Conservation (phyloP, 805 yeast species). For the Diddensiella caesifluorescens region DNA sequence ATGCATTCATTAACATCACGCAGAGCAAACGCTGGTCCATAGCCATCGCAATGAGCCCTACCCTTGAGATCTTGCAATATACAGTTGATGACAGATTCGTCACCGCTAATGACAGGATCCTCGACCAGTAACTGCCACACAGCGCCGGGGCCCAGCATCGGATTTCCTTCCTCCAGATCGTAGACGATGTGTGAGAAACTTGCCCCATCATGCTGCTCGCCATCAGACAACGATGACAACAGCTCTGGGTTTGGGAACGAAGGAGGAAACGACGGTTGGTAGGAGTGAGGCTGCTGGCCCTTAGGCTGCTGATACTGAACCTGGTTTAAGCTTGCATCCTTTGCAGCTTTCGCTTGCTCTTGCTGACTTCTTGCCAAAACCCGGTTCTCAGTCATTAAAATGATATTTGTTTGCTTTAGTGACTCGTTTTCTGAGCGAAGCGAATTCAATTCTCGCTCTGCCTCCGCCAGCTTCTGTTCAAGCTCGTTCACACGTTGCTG, state of each 20-base stretch:
- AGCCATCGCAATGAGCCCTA: constrained; percentile 70
- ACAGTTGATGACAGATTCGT: constrained; percentile 41
- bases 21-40: constrained; percentile 42
- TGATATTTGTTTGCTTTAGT: constrained; percentile 48
- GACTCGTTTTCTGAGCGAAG: constrained; percentile 46
- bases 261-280: constrained; percentile 21
- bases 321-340: constrained; percentile 3
- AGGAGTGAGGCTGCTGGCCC: constrained; percentile 3
- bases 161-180: constrained; percentile 33
- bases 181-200: constrained; percentile 18
- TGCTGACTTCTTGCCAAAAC: constrained; percentile 37
- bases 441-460: constrained; percentile 50
- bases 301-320: background rate
- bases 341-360: constrained; percentile 4
- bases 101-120: constrained; percentile 27
- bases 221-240: constrained; percentile 14
- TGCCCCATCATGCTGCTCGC: constrained; percentile 20
- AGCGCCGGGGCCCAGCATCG: constrained; percentile 65
- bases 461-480: constrained; percentile 49
- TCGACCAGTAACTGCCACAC: constrained; percentile 75
- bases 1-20: constrained; percentile 22
- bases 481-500: constrained; percentile 67
- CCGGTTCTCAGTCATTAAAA: constrained; percentile 60
- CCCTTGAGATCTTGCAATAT: constrained; percentile 61
- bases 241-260: constrained; percentile 20